A percentile compares a stretch with the other conserved stretches of the same genome.
phyloP scores from a whole-genome alignment of 441 rosid species.

The Euphorbia celastroides region DNA sequence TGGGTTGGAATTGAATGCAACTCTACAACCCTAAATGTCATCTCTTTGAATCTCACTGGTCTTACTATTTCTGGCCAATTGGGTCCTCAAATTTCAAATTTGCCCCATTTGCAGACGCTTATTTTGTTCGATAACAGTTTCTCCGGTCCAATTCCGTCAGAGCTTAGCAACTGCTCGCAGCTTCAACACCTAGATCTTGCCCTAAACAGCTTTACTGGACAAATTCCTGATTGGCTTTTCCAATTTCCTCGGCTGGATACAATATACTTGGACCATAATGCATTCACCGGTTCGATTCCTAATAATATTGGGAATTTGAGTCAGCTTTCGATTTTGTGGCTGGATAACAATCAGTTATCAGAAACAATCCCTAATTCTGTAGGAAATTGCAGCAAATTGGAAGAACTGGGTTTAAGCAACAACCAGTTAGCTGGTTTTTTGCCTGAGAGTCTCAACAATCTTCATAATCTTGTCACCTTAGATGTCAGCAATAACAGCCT shows the following conservation, averaged over 20 bases:
- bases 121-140: slow-evolving; percentile 40
- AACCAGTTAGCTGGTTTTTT: slow-evolving; percentile 54
- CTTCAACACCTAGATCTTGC: slow-evolving; percentile 49
- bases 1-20: slow-evolving; percentile 65
- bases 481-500: slow-evolving; percentile 33
- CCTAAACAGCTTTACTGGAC: slow-evolving; percentile 36
- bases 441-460: slow-evolving; percentile 31
- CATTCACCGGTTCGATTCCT: slow-evolving; percentile 50
- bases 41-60: slow-evolving; percentile 34
- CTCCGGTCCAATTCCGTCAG: slow-evolving; percentile 44
- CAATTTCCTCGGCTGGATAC: slow-evolving; percentile 28
- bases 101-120: slow-evolving; percentile 35
- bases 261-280: slow-evolving; percentile 38
- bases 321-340: slow-evolving; percentile 26
- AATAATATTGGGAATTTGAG: slow-evolving; percentile 40
- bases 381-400: slow-evolving; percentile 47
- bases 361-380: slow-evolving; percentile 57
- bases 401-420: slow-evolving; percentile 29
- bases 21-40: slow-evolving; percentile 21
- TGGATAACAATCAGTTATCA: slow-evolving; percentile 36
- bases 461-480: not conserved
- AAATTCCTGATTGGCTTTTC: slow-evolving; percentile 53
- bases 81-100: slow-evolving; percentile 48
- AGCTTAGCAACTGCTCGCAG: slow-evolving; percentile 41
- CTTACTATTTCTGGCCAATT: slow-evolving; percentile 49